A percentile compares a stretch with the other conserved stretches of the same genome.
These are phyloP conservation scores for Venturia nashicola DNA, from an alignment of 2,329 filamentous ascomycete genomes.

Conservation along the genomic window DNA sequence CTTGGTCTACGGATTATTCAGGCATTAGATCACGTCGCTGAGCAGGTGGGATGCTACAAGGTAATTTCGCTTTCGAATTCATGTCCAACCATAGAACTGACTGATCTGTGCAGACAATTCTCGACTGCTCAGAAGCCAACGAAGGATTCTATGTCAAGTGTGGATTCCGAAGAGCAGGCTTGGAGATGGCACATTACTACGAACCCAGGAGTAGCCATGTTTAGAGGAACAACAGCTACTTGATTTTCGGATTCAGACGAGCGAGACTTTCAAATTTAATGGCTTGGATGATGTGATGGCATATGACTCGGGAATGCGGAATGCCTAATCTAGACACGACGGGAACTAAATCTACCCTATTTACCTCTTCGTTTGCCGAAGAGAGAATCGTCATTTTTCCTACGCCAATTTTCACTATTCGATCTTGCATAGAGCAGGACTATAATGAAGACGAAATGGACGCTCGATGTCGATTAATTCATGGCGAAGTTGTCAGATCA, in stretches of 20 bases:
- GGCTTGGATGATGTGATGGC: neutral
- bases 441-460: too few species aligned
- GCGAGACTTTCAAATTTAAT: neutral
- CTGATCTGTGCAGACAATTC: constrained; percentile 52
- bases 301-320: neutral
- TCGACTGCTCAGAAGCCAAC: constrained; percentile 92
- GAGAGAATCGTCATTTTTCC: neutral
- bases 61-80: constrained; percentile 20
- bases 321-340: neutral
- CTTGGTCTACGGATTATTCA: constrained; percentile 86
- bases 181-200: constrained; percentile 97
- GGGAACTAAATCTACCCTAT: neutral
- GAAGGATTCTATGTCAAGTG: constrained; percentile 98
- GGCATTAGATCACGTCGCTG: constrained; percentile 77
- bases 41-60: constrained; percentile 90
- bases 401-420: neutral
- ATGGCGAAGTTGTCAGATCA: too few species aligned
- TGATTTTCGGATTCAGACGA: neutral
- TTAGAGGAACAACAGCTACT: neutral
- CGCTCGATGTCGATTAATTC: too few species aligned
- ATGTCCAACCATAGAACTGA: neutral
- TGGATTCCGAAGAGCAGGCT: constrained; percentile 78
- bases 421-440: too few species aligned
- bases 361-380: neutral
- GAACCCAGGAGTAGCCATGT: constrained; percentile 6